phyloP scores from a whole-genome alignment of 2,329 filamentous ascomycete genomes.

The Microdochium paspali region DNA sequence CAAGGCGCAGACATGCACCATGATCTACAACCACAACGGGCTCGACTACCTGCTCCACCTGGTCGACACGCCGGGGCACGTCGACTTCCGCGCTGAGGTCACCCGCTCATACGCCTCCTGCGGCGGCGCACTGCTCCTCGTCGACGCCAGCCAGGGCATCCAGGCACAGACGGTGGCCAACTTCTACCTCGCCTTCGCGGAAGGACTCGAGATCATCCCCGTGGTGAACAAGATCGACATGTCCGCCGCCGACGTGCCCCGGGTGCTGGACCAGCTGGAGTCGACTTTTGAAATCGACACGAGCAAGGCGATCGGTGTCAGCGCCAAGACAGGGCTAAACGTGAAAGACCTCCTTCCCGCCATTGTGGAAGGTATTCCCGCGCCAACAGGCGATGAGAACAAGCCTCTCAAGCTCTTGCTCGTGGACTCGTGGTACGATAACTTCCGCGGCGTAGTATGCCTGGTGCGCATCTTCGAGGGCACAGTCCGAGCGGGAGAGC shows the following conservation, averaged over 20 bases:
- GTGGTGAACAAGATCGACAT: constrained; percentile 97
- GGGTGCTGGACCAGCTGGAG: constrained; percentile 78
- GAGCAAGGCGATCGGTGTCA: constrained; percentile 61
- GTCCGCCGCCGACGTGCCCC: constrained; percentile 75
- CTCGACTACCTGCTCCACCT: constrained; percentile 89
- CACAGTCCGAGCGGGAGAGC: constrained; percentile 70
- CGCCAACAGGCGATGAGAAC: constrained; percentile 61
- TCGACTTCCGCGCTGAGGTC: constrained; percentile 95
- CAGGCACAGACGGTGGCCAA: constrained; percentile 98
- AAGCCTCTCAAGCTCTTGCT: constrained; percentile 76
- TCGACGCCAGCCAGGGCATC: constrained; percentile 92
- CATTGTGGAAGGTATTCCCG: constrained; percentile 77
- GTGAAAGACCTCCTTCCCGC: constrained; percentile 74
- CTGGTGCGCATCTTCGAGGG: constrained; percentile 90
- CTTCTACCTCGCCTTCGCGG: constrained; percentile 93
- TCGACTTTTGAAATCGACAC: constrained; percentile 82
- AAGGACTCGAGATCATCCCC: constrained; percentile 77
- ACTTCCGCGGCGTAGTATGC: constrained; percentile 86
- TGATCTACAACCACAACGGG: constrained; percentile 84
- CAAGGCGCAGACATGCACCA: constrained; percentile 96
- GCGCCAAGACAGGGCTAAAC: constrained; percentile 88
- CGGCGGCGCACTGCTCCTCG: constrained; percentile 81
- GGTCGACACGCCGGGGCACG: constrained; percentile 94
- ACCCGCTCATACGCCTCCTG: constrained; percentile 93
- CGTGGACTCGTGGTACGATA: constrained; percentile 98